These are phyloP conservation scores for Ophiostoma quercus DNA, from an alignment of 2,329 filamentous ascomycete genomes.

Conservation along the genomic window DNA sequence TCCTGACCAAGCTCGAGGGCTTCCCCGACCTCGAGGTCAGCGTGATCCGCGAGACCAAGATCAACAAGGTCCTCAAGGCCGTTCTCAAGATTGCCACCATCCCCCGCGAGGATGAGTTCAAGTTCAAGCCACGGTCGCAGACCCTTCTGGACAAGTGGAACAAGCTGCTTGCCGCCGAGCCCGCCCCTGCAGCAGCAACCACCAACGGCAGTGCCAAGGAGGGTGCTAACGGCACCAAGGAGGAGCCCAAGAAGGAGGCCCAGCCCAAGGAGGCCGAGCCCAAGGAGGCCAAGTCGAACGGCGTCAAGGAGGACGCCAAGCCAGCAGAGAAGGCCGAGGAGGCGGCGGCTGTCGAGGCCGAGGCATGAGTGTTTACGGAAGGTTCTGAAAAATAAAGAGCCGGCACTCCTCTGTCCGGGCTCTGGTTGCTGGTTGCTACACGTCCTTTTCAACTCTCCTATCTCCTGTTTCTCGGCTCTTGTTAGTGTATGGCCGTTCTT, in stretches of 20 bases:
- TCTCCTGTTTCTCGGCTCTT: background rate
- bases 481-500: background rate
- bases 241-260: constrained; percentile 30
- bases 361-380: constrained; percentile 20
- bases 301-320: constrained; percentile 29
- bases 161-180: constrained; percentile 61
- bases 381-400: background rate
- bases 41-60: constrained; percentile 89
- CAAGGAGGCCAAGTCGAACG: constrained; percentile 36
- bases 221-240: constrained; percentile 28
- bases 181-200: constrained; percentile 30
- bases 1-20: constrained; percentile 73
- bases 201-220: constrained; percentile 29
- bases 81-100: constrained; percentile 84
- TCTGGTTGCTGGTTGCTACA: background rate
- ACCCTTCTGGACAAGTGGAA: constrained; percentile 84
- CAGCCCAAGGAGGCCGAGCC: constrained; percentile 39
- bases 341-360: constrained; percentile 24
- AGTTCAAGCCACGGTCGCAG: constrained; percentile 80
- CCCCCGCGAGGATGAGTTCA: constrained; percentile 79
- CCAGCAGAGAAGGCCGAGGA: constrained; percentile 22
- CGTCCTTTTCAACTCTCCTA: background rate
- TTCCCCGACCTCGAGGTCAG: constrained; percentile 75
- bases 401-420: background rate
- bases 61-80: constrained; percentile 95